A percentile compares a stretch with the other conserved stretches of the same genome.
Evolutionary conservation across 2,329 filamentous ascomycete genomes (phyloP).

Genomic region (Cryphonectria radicalis): DNA sequence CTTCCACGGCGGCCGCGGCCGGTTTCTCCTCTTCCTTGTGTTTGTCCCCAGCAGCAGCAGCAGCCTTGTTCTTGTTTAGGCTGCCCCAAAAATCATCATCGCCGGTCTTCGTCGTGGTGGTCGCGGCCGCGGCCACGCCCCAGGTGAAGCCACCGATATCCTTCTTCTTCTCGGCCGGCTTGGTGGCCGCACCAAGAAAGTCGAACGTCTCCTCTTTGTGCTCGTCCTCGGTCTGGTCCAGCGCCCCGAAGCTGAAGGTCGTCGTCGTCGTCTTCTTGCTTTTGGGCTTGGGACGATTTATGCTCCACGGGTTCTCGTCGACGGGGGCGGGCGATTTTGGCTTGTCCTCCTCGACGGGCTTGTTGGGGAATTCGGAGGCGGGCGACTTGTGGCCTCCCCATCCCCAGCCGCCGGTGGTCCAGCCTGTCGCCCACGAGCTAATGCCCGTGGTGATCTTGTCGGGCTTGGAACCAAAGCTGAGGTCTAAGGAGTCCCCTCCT

Average conservation of each 20-base stretch:
- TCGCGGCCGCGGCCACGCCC: constrained; percentile 35
- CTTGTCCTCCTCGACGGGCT: constrained; percentile 37
- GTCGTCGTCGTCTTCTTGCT: constrained; percentile 49
- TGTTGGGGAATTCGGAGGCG: constrained; percentile 31
- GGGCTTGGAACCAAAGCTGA: constrained; percentile 50
- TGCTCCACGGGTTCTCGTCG: constrained; percentile 55
- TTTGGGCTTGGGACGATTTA: constrained; percentile 53
- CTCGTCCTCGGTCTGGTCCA: constrained; percentile 46
- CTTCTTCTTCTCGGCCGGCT: constrained; percentile 39
- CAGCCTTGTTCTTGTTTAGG: constrained; percentile 26
- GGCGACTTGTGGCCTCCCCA: constrained; percentile 39
- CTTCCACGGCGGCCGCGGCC: constrained; percentile 27
- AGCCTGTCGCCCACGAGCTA: constrained; percentile 64
- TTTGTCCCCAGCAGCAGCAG: constrained; percentile 14
- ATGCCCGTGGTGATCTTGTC: constrained; percentile 42
- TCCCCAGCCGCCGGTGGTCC: constrained; percentile 53
- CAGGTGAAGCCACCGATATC: constrained; percentile 39
- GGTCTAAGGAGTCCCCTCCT: constrained; percentile 54
- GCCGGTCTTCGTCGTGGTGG: constrained; percentile 40
- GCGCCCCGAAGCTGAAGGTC: constrained; percentile 52
- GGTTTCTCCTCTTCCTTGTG: constrained; percentile 27
- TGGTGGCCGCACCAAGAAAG: constrained; percentile 29
- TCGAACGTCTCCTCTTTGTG: constrained; percentile 36
- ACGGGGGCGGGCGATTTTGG: constrained; percentile 47
- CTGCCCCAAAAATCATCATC: constrained; percentile 34